A percentile compares a stretch with the other conserved stretches of the same genome.
These are phyloP conservation scores for Cladosporium austrohemisphaericum DNA, from an alignment of 2,329 filamentous ascomycete species.

Conservation along the genomic window DNA sequence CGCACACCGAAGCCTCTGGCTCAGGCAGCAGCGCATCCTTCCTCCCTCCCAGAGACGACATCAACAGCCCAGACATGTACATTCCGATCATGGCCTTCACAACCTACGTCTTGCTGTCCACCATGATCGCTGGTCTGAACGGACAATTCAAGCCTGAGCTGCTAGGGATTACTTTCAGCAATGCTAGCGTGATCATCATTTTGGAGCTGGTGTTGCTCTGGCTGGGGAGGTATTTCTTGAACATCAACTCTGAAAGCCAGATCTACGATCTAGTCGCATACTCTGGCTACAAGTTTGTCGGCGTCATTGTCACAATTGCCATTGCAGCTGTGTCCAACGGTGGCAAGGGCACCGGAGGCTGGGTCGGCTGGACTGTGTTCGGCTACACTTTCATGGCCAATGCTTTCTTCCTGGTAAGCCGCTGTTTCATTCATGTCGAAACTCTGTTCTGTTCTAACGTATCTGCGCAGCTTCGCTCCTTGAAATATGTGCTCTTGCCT, in stretches of 20 bases:
- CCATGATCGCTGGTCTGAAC: constrained; percentile 80
- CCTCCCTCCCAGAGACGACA: constrained; percentile 85
- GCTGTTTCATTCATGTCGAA: constrained; percentile 33
- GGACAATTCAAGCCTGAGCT: constrained; percentile 93
- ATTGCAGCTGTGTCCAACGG: constrained; percentile 73
- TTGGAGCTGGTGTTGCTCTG: constrained; percentile 89
- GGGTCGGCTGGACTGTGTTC: constrained; percentile 86
- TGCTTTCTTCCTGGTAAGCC: constrained; percentile 79
- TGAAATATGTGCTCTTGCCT: constrained; percentile 93
- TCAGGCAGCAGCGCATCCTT: constrained; percentile 64
- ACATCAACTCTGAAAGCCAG: constrained; percentile 90
- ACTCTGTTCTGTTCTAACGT: constrained; percentile 1
- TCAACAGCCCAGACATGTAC: constrained; percentile 99
- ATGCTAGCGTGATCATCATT: constrained; percentile 75
- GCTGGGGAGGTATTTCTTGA: constrained; percentile 86
- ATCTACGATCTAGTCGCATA: constrained; percentile 92
- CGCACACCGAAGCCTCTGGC: constrained; percentile 51
- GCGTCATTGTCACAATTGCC: constrained; percentile 84
- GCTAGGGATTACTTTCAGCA: constrained; percentile 81
- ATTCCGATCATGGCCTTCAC: constrained; percentile 97
- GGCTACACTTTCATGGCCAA: constrained; percentile 90
- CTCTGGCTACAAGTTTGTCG: constrained; percentile 97
- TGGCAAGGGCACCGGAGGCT: constrained; percentile 78
- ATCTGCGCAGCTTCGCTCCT: constrained; percentile 69
- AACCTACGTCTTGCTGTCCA: constrained; percentile 93